phyloP scores from a whole-genome alignment of 2,329 filamentous ascomycete species.

The Metarhizium anisopliae region DNA sequence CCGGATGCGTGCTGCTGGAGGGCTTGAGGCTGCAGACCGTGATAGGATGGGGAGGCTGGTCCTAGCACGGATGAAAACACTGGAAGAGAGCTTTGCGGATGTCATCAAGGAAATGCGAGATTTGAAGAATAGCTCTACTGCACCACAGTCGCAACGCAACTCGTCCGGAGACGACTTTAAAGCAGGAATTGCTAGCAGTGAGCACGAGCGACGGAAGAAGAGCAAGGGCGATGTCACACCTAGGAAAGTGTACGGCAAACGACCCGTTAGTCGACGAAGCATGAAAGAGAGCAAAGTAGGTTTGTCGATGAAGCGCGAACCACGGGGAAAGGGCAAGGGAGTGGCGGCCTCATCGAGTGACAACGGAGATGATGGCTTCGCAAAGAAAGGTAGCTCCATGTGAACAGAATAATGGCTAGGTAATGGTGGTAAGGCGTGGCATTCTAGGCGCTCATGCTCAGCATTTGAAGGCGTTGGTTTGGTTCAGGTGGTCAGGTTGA shows the following conservation, averaged over 20 bases:
- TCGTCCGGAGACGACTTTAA: conserved; percentile 37
- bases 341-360: conserved; percentile 27
- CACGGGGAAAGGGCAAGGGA: conserved; percentile 41
- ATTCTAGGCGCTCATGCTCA: background rate
- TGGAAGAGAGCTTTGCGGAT: conserved; percentile 85
- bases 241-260: conserved; percentile 17
- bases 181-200: conserved; percentile 22
- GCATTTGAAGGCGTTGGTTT: conserved; percentile 1
- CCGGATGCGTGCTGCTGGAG: conserved; percentile 39
- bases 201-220: conserved; percentile 19
- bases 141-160: conserved; percentile 39
- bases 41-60: conserved; percentile 74
- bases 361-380: conserved; percentile 22
- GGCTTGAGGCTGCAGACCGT: conserved; percentile 32
- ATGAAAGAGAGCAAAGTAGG: conserved; percentile 30
- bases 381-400: conserved; percentile 28
- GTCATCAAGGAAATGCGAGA: conserved; percentile 74
- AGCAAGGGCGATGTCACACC: conserved; percentile 17
- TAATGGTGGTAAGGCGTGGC: background rate
- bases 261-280: conserved; percentile 32
- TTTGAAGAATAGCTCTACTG: conserved; percentile 39
- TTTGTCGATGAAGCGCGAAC: conserved; percentile 15
- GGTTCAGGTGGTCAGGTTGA: background rate
- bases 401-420: conserved; percentile 11
- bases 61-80: conserved; percentile 81